These are phyloP conservation scores for Chlamydomonas applanata DNA, from an alignment of 139 green algal species.

Conservation along the genomic window DNA sequence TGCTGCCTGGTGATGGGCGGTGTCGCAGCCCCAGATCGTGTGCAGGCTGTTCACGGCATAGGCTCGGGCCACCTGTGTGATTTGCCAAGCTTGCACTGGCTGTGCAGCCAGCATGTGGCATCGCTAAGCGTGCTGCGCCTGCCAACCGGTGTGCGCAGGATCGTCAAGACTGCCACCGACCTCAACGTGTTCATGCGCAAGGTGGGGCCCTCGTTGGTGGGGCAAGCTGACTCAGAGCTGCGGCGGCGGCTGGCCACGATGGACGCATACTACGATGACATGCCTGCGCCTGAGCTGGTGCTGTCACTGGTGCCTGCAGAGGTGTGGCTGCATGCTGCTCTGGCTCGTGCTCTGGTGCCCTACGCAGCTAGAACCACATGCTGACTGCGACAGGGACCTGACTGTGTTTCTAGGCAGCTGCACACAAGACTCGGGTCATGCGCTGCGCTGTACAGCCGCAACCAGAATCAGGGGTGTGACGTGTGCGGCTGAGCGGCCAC, in stretches of 20 bases:
- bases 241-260: slow-evolving; percentile 25
- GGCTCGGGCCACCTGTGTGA: too few relatives aligned
- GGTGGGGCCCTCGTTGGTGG: slow-evolving; percentile 12
- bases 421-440: too few relatives aligned
- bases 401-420: too few relatives aligned
- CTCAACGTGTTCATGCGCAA: slow-evolving; percentile 39
- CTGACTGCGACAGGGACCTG: too few relatives aligned
- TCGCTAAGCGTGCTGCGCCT: neutral
- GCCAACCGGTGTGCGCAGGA: slow-evolving; percentile 8
- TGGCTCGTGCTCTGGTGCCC: neutral
- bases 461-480: too few relatives aligned
- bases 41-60: too few relatives aligned
- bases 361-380: too few relatives aligned
- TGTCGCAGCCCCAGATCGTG: too few relatives aligned
- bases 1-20: too few relatives aligned
- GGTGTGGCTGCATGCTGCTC: slow-evolving; percentile 9
- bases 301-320: slow-evolving; percentile 39
- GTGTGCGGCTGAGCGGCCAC: too few relatives aligned
- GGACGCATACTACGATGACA: slow-evolving; percentile 30
- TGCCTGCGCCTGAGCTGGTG: slow-evolving; percentile 34
- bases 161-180: slow-evolving; percentile 35
- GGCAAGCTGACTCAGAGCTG: slow-evolving; percentile 23
- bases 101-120: neutral
- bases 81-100: neutral
- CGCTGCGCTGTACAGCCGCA: too few relatives aligned